Percentiles rank a stretch among this genome's conserved stretches.
These are phyloP conservation scores for Yamadazyma endophytica DNA, from an alignment of 805 yeast genomes.

Conservation along the genomic window DNA sequence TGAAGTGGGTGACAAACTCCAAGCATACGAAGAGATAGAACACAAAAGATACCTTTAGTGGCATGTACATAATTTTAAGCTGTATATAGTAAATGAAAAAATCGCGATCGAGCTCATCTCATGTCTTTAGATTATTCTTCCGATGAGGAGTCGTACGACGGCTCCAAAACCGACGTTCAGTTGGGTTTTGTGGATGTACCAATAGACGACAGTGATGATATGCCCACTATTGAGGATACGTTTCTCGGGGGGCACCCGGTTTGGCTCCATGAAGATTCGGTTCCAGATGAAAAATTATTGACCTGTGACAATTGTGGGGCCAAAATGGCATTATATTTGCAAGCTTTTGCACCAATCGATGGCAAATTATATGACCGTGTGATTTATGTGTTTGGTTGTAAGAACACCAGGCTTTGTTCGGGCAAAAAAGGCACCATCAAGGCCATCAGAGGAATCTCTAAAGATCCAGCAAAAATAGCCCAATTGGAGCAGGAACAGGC, in stretches of 20 bases:
- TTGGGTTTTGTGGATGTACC: slow-evolving; percentile 66
- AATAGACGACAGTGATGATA: slow-evolving; percentile 33
- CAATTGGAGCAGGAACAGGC: slow-evolving; percentile 33
- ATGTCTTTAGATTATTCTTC: slow-evolving; percentile 51
- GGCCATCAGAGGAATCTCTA: slow-evolving; percentile 71
- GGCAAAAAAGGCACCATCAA: slow-evolving; percentile 66
- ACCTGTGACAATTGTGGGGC: slow-evolving; percentile 64
- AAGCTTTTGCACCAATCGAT: slow-evolving; percentile 77
- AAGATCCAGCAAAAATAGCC: slow-evolving; percentile 49
- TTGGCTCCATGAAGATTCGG: slow-evolving; percentile 62
- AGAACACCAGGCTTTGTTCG: slow-evolving; percentile 50
- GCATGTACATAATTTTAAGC: slow-evolving; percentile 1
- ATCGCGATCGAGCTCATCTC: slow-evolving; percentile 17
- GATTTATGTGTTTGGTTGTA: slow-evolving; percentile 78
- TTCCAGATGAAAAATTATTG: slow-evolving; percentile 50
- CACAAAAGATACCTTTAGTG: slow-evolving; percentile 34
- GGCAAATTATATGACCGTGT: slow-evolving; percentile 72
- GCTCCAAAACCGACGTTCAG: slow-evolving; percentile 24
- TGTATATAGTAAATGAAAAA: slow-evolving; percentile 1
- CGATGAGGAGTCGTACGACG: slow-evolving; percentile 38
- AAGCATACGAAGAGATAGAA: slow-evolving; percentile 63
- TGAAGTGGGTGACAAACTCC: slow-evolving; percentile 70
- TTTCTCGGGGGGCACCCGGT: slow-evolving; percentile 71
- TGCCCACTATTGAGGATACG: slow-evolving; percentile 54
- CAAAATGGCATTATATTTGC: slow-evolving; percentile 64